Base-by-base conservation (phyloP, 2,329 filamentous ascomycete genomes). In the Xylaria sp. region DNA sequence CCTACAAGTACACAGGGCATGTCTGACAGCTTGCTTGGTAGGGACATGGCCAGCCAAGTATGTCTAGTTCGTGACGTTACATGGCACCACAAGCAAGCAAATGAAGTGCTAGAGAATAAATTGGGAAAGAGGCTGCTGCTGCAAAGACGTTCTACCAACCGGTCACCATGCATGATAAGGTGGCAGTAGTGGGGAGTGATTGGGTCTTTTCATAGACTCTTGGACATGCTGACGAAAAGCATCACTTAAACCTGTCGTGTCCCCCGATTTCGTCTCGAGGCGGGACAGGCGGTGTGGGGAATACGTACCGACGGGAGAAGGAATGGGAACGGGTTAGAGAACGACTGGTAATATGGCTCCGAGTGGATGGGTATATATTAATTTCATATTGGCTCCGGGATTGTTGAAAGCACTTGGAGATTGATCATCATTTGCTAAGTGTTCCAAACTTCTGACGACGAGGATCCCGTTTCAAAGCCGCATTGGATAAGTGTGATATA, bases 341-440 rank as follows among this genome's bases (percentile, higher is more conserved):
- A 40, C 35, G 47, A 62, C 62, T 69, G 63, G 68, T 66, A 69
- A 66, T 65, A 69, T 65, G 66, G 68, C 72, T 75, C 74, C 75
- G 74, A 75, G 68, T 76, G 75, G 75, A 69, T 53, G 74, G 70
- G 48, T 70, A 73, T 76, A 76, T 74, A 70, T 73, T 69, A 72
- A 74, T 63, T 35, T 60, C 61, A 70, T 68, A 61, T 68, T 69
- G 53, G 66, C 69, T 69, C 72, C 71, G 68, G 68, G 70, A 54
- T 73, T 72, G 69, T 61, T 29, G 37, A 69, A 60, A 54, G 65
- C 53, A 57, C 53, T 68, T 53, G 51, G 63, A 54, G 65, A 69
- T 72, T 71, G 66, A 69, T 70, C 67, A 72, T 72, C 68, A 67
- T 68, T 72, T 72, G 65, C 65, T 63, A 72, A 72, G 59, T 54